Evolutionary conservation across 495 filamentous ascomycete genomes (phyloP).

Genomic region (Daldinia childiae): DNA sequence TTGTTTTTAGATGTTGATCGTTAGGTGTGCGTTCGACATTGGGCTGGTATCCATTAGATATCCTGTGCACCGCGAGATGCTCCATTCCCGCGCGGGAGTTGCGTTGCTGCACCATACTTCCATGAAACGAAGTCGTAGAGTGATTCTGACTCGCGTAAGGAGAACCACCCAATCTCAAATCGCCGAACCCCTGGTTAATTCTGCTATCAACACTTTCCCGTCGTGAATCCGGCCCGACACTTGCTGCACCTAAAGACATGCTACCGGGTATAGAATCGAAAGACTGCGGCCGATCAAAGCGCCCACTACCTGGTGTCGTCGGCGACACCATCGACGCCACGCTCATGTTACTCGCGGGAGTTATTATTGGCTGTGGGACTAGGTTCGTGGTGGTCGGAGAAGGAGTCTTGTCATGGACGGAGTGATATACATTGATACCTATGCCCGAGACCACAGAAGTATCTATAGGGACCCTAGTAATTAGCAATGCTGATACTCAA

Average conservation of each 20-base stretch:
- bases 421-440: slow-evolving; percentile 56
- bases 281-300: slow-evolving; percentile 58
- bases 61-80: slow-evolving; percentile 59
- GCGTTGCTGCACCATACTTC: slow-evolving; percentile 60
- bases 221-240: slow-evolving; percentile 60
- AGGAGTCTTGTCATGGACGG: slow-evolving; percentile 62
- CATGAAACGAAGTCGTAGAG: slow-evolving; percentile 76
- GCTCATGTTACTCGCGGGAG: slow-evolving; percentile 62
- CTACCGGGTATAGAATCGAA: slow-evolving; percentile 51
- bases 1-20: slow-evolving; percentile 57
- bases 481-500: slow-evolving; percentile 31
- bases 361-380: slow-evolving; percentile 56
- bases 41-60: slow-evolving; percentile 71
- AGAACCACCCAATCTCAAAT: slow-evolving; percentile 71
- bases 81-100: slow-evolving; percentile 59
- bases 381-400: slow-evolving; percentile 57
- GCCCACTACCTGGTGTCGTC: slow-evolving; percentile 53
- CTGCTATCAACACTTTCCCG: slow-evolving; percentile 83
- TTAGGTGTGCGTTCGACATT: slow-evolving; percentile 63
- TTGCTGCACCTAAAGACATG: slow-evolving; percentile 29
- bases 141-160: slow-evolving; percentile 81
- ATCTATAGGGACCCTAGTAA: slow-evolving; percentile 47
- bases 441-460: slow-evolving; percentile 61
- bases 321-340: slow-evolving; percentile 67
- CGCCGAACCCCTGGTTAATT: slow-evolving; percentile 74